A percentile compares a stretch with the other conserved stretches of the same genome.
phyloP scores from a whole-genome alignment of 2,329 filamentous ascomycete species.

The Colletotrichum ledebouriae region DNA sequence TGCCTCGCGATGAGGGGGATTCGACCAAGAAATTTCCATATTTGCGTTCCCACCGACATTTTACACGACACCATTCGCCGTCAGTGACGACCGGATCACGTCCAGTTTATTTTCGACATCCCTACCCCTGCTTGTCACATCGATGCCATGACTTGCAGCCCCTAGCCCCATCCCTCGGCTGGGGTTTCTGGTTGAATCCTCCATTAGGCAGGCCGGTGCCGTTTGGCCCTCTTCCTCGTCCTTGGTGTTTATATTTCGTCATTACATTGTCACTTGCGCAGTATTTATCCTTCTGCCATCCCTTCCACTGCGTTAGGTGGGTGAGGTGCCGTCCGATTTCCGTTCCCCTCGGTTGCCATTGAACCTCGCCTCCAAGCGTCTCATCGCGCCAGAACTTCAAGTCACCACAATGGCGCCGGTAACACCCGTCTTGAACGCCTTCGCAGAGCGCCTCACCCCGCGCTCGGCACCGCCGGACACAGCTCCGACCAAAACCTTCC shows the following conservation, averaged over 20 bases:
- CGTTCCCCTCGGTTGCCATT: not conserved
- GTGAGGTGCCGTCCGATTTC: conserved; percentile 1
- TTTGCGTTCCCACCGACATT: conserved; percentile 34
- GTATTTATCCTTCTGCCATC: conserved; percentile 17
- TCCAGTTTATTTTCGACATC: conserved; percentile 6
- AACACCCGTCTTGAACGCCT: conserved; percentile 7
- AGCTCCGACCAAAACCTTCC: conserved; percentile 29
- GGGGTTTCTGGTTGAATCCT: conserved; percentile 4
- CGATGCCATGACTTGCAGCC: conserved; percentile 33
- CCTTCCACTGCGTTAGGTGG: not conserved
- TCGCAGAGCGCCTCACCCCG: conserved; percentile 13
- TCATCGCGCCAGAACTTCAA: not conserved
- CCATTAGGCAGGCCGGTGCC: not conserved
- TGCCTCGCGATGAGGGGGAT: conserved; percentile 29
- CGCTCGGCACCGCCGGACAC: not conserved
- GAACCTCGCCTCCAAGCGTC: not conserved
- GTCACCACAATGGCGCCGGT: conserved; percentile 30
- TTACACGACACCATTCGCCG: conserved; percentile 2
- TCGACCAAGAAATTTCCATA: conserved; percentile 30
- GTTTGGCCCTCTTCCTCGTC: not conserved
- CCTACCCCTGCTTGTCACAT: conserved; percentile 33
- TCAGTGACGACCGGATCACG: conserved; percentile 17
- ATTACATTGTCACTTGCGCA: conserved; percentile 13
- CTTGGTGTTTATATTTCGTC: conserved; percentile 17
- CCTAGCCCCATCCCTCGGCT: conserved; percentile 30